These are phyloP conservation scores for Smithsoniella earleae DNA, from an alignment of 163 green algal genomes.

Conservation along the genomic window DNA sequence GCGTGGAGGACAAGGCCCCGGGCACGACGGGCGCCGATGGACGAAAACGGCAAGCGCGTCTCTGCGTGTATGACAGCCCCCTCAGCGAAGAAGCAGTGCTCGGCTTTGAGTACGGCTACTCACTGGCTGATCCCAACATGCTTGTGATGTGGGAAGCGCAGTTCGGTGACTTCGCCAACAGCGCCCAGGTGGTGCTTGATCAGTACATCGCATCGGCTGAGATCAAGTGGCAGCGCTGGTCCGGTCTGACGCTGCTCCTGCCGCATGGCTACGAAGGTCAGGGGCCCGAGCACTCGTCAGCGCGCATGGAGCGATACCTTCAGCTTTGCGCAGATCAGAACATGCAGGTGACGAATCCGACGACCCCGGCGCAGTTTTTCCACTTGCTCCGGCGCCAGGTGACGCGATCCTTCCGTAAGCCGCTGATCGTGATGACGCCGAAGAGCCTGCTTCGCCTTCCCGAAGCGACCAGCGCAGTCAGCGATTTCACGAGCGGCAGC, in stretches of 20 bases:
- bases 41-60: conserved; percentile 45
- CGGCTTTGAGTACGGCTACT: conserved; percentile 80
- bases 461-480: conserved; percentile 64
- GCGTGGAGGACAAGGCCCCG: background rate
- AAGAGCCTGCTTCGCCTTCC: conserved; percentile 96
- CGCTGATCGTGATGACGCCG: conserved; percentile 85
- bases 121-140: conserved; percentile 43
- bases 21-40: background rate
- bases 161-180: conserved; percentile 85
- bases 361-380: conserved; percentile 98
- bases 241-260: conserved; percentile 64
- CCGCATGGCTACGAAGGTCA: conserved; percentile 71
- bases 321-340: conserved; percentile 74
- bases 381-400: conserved; percentile 86
- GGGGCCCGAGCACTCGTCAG: conserved; percentile 67
- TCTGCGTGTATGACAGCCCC: conserved; percentile 63
- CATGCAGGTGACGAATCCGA: conserved; percentile 92
- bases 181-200: conserved; percentile 71
- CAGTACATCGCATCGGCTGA: conserved; percentile 64
- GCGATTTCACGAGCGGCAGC: conserved; percentile 70
- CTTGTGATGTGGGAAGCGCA: conserved; percentile 75
- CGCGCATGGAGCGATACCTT: conserved; percentile 67
- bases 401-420: conserved; percentile 96
- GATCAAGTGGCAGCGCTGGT: conserved; percentile 64
- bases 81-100: conserved; percentile 66